These are phyloP conservation scores for Suillus cothurnatus DNA, from an alignment of 768 basidiomycete genomes.

Conservation along the genomic window DNA sequence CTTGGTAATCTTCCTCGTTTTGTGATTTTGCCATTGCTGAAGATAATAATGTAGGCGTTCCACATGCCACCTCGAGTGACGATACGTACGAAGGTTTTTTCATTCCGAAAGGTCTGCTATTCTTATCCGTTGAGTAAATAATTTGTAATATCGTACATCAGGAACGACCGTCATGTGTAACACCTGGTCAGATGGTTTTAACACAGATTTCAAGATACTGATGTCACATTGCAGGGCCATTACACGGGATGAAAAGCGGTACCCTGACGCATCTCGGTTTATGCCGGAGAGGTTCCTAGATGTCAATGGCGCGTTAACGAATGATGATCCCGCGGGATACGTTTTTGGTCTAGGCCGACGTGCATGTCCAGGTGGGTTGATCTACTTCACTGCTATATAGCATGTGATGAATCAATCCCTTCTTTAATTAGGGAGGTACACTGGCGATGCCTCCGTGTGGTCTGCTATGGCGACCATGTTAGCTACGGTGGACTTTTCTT, in stretches of 20 bases:
- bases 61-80: slow-evolving; percentile 33
- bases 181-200: background rate
- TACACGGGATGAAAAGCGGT: slow-evolving; percentile 3
- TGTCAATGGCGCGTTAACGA: background rate
- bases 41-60: slow-evolving; percentile 5
- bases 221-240: slow-evolving; percentile 3
- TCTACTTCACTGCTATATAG: too few species aligned
- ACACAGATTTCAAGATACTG: background rate
- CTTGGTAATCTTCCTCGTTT: background rate
- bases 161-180: slow-evolving; percentile 7
- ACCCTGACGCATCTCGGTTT: slow-evolving; percentile 5
- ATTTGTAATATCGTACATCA: background rate
- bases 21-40: background rate
- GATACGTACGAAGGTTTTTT: slow-evolving; percentile 46
- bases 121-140: background rate
- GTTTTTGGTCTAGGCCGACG: slow-evolving; percentile 9
- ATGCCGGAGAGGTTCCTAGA: slow-evolving; percentile 9
- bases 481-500: slow-evolving; percentile 21
- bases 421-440: slow-evolving; percentile 16
- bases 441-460: slow-evolving; percentile 29
- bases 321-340: background rate
- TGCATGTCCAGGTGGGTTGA: slow-evolving; percentile 1
- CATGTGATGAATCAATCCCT: too few species aligned
- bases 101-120: slow-evolving; percentile 47
- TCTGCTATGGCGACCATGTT: slow-evolving; percentile 26